Evolutionary conservation across 1,139 yeast genomes (phyloP).

Genomic region (Candida neerlandica): DNA sequence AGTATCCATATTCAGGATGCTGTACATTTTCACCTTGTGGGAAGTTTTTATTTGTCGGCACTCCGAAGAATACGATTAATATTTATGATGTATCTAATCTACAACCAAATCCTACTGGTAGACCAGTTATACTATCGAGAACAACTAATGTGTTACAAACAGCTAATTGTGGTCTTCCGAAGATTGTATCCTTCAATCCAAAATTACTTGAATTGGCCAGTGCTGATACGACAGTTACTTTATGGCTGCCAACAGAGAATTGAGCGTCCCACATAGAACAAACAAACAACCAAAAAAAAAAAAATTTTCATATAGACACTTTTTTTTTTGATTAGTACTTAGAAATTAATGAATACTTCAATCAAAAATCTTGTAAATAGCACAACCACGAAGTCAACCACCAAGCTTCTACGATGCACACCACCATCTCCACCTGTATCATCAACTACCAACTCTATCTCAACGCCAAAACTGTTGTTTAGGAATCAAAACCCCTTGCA

Average conservation of each 20-base stretch:
- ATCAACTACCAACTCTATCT: neutral
- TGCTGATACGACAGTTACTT: conserved; percentile 61
- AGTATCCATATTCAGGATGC: conserved; percentile 60
- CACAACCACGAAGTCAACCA: neutral
- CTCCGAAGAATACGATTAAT: conserved; percentile 57
- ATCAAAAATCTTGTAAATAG: neutral
- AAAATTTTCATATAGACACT: conserved; percentile 1
- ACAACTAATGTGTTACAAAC: conserved; percentile 23
- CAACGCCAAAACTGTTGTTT: neutral
- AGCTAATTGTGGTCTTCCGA: conserved; percentile 46
- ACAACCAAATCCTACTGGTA: conserved; percentile 23
- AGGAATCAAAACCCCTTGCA: no score
- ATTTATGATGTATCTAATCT: conserved; percentile 62
- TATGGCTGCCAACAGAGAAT: conserved; percentile 38
- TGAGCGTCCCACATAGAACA: conserved; percentile 20
- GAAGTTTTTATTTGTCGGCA: conserved; percentile 63
- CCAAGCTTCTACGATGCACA: neutral
- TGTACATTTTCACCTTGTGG: conserved; percentile 84
- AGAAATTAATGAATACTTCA: conserved; percentile 1
- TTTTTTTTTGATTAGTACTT: neutral
- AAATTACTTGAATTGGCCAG: conserved; percentile 75
- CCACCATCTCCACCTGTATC: neutral
- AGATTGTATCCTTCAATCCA: conserved; percentile 77
- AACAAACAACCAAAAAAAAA: conserved; percentile 1
- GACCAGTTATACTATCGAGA: conserved; percentile 12